These are phyloP conservation scores for Salpingoeca rosetta DNA, from an alignment of 78 protist genomes.

Conservation along the genomic window DNA sequence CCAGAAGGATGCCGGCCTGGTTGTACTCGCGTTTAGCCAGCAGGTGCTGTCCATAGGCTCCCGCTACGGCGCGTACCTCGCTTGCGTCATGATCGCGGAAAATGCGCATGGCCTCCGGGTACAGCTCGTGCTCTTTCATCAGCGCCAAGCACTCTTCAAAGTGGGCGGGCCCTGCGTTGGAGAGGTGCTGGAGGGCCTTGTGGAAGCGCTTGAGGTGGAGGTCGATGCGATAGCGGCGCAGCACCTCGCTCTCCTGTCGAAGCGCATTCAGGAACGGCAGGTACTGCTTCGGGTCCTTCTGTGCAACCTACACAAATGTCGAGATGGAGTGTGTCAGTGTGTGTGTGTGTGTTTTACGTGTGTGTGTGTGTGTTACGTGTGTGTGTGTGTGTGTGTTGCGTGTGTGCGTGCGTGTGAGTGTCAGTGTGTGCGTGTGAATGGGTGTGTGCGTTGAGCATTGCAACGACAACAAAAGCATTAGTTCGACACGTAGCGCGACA, in stretches of 20 bases:
- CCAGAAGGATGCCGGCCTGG: too few species aligned
- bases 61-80: too few species aligned
- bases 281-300: conserved; percentile 76
- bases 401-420: too few species aligned
- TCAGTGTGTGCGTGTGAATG: neutral
- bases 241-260: conserved; percentile 24
- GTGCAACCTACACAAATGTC: conserved; percentile 50
- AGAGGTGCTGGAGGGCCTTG: conserved; percentile 43
- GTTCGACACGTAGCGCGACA: neutral
- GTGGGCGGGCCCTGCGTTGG: conserved; percentile 26
- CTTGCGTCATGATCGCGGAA: too few species aligned
- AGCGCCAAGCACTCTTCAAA: neutral
- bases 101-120: conserved; percentile 9
- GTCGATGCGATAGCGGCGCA: conserved; percentile 51
- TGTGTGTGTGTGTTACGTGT: too few species aligned
- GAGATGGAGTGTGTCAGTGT: neutral
- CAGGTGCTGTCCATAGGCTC: too few species aligned
- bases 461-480: neutral
- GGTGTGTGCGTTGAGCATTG: neutral
- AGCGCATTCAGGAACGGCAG: conserved; percentile 47
- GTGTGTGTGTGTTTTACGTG: too few species aligned
- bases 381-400: too few species aligned
- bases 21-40: too few species aligned
- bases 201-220: conserved; percentile 33
- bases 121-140: conserved; percentile 15